These are phyloP conservation scores for Agaricus sinodeliciosus DNA, from an alignment of 768 basidiomycete species.

Conservation along the genomic window DNA sequence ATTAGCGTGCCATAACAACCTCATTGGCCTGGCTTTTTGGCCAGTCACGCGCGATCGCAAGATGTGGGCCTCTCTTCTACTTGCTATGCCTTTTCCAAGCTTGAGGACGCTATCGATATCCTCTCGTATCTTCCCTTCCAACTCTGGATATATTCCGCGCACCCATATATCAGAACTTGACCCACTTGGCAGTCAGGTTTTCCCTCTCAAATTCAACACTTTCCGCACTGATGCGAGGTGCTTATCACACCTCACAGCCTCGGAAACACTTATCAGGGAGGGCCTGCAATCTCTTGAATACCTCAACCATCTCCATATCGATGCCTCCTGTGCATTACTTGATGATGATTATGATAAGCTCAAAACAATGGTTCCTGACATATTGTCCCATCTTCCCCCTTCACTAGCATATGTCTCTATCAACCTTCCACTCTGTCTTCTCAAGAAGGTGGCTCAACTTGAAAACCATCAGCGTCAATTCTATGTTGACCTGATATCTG, in stretches of 20 bases:
- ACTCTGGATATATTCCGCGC: background rate
- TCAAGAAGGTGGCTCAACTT: background rate
- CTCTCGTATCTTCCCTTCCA: background rate
- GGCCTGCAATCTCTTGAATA: background rate
- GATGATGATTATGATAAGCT: background rate
- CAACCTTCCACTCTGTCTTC: background rate
- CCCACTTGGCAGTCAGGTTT: background rate
- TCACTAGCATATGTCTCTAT: background rate
- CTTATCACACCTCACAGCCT: background rate
- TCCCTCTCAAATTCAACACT: background rate
- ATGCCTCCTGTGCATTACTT: background rate
- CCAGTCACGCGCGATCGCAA: background rate
- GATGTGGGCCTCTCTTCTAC: background rate
- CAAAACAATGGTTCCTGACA: background rate
- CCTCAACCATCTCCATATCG: slow-evolving; percentile 2
- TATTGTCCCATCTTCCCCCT: background rate
- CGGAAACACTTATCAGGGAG: background rate
- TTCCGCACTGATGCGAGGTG: background rate
- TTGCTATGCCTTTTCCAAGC: background rate
- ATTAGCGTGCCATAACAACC: background rate
- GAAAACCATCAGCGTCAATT: background rate
- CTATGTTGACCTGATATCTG: slow-evolving; percentile 1
- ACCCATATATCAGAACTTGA: slow-evolving; percentile 1
- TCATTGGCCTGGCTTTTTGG: background rate
- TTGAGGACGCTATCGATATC: background rate